phyloP scores from a whole-genome alignment of 306 rosid genomes.

The Prunus davidiana region DNA sequence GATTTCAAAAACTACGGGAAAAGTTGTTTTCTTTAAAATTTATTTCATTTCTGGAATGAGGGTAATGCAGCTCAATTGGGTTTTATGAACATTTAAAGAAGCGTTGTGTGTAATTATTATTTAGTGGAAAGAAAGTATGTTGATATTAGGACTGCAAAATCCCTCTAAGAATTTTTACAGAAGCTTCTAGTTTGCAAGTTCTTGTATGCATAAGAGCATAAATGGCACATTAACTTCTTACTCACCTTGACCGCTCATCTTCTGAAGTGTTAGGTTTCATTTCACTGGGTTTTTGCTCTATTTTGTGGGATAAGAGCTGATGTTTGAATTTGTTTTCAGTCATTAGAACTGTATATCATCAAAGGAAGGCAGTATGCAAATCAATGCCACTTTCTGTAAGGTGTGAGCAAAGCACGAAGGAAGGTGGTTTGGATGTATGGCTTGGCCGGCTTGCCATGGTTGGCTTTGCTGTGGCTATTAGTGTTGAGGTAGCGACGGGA shows the following conservation, averaged over 20 bases:
- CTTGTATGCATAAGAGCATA: background rate
- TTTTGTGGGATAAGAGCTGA: background rate
- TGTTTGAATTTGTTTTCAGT: conserved; percentile 37
- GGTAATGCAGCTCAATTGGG: background rate
- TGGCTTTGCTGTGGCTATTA: conserved; percentile 74
- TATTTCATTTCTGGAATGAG: background rate
- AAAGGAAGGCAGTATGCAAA: conserved; percentile 35
- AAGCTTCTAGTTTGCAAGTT: background rate
- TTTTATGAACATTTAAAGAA: background rate
- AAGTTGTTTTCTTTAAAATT: background rate
- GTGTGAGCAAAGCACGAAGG: conserved; percentile 68
- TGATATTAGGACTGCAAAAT: background rate
- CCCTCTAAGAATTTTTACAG: background rate
- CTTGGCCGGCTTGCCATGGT: conserved; percentile 87
- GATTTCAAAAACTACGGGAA: background rate
- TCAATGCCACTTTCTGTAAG: conserved; percentile 57
- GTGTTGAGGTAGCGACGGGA: conserved; percentile 78
- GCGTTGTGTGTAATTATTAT: background rate
- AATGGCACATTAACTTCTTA: background rate
- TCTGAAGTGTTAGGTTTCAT: background rate
- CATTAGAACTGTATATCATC: conserved; percentile 37
- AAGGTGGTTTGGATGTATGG: conserved; percentile 75
- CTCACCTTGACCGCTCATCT: background rate
- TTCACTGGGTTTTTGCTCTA: background rate
- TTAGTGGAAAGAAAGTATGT: no score